Base-by-base conservation (phyloP, 441 rosid genomes). In the Syzygium syzygioides region DNA sequence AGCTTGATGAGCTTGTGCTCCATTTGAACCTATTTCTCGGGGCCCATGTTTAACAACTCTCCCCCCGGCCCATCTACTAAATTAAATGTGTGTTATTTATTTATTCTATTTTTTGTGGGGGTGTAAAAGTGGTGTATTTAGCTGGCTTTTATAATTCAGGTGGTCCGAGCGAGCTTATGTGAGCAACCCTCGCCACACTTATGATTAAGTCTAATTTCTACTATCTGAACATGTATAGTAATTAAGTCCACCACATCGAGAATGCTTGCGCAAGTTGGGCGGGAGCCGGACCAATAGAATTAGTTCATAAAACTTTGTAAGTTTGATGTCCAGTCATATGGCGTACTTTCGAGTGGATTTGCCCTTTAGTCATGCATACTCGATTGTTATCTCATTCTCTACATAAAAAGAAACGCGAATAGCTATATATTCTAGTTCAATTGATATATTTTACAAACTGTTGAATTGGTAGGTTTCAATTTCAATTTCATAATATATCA, bases 81-180 rank as follows among this genome's bases (percentile, higher is more conserved):
- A 32, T 32, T 32, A 32, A 66, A 41, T 4, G 41, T 17, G 41
- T 32, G 76, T 32, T 2, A 66, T 32, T 20, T 32, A 17, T 18
- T 32, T 34, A 32, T 20, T 32, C 9, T 3, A 8, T 17, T n/a
- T n/a, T 7, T n/a, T n/a, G 0, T 0, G 5, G 34, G 19, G 37
- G 4, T 0, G 18, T 30, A 64, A 64, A 64, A 64, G 76, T 64
- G 76, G 76, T 7, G 23, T 15, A 64, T n/a, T 15, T 32, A 32
- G 4, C 32, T 32, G 20, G 23, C 79, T 66, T 32, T 32, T 66
- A 32, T 66, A 66, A 41, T 17, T 66, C 41, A 66, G 9, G 76
- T 66, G 76, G 76, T 41, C 76, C 12, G 41, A 2, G 41, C 25
- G 23, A 8, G 71, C 37, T 14, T n/a, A 64, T 64, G 41, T 4